Evolutionary conservation across 768 basidiomycete genomes (phyloP).

Genomic region (Polyporus arcularius): DNA sequence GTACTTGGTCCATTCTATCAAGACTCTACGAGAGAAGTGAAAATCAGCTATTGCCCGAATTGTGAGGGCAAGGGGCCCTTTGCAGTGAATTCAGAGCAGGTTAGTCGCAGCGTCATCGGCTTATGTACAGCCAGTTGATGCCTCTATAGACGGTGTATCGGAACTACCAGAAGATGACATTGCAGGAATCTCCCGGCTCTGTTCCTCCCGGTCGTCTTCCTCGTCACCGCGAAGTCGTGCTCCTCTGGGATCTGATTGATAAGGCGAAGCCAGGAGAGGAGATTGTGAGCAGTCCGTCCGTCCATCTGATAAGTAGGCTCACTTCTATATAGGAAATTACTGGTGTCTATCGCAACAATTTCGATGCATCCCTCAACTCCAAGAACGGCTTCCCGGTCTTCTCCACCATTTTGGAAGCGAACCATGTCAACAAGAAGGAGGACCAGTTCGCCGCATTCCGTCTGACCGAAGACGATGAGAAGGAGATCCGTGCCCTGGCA

Average conservation of each 20-base stretch:
- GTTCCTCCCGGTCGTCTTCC: slow-evolving; percentile 98
- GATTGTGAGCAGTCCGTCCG: slow-evolving; percentile 60
- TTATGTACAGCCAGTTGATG: background rate
- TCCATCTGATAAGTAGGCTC: slow-evolving; percentile 2
- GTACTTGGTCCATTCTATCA: slow-evolving; percentile 97
- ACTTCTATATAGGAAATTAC: slow-evolving; percentile 78
- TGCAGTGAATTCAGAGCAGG: slow-evolving; percentile 94
- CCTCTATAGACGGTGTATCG: slow-evolving; percentile 86
- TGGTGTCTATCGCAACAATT: slow-evolving; percentile 98
- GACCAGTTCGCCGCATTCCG: slow-evolving; percentile 98
- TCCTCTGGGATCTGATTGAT: slow-evolving; percentile 98
- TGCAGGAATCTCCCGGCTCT: slow-evolving; percentile 97
- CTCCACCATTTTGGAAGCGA: slow-evolving; percentile 96
- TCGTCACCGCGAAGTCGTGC: slow-evolving; percentile 93
- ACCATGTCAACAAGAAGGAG: slow-evolving; percentile 99
- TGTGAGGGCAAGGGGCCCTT: slow-evolving; percentile 97
- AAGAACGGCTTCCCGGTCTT: slow-evolving; percentile 99
- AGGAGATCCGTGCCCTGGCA: slow-evolving; percentile 82
- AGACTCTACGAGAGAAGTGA: slow-evolving; percentile 92
- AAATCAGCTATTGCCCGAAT: slow-evolving; percentile 90
- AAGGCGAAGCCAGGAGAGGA: slow-evolving; percentile 98
- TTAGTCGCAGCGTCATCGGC: slow-evolving; percentile 29
- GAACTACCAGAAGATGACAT: slow-evolving; percentile 98
- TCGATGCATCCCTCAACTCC: slow-evolving; percentile 95
- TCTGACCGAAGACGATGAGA: slow-evolving; percentile 95